These are phyloP conservation scores for Penstemon davidsonii DNA, from an alignment of 257 asterid species.

Conservation along the genomic window DNA sequence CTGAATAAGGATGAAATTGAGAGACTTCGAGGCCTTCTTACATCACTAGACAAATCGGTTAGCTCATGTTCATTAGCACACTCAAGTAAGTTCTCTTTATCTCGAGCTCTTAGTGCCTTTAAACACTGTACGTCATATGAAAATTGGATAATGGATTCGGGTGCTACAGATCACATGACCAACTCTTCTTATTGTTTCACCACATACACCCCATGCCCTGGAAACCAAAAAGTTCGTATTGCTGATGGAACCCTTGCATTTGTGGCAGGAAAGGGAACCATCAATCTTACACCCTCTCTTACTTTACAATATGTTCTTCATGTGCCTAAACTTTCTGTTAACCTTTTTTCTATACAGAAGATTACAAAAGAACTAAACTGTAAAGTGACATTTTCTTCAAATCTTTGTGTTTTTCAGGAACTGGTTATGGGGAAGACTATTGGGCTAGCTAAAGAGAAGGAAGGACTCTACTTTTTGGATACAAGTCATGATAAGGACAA, in stretches of 20 bases:
- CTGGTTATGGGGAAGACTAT: constrained; percentile 4
- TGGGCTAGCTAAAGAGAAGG: constrained; percentile 16
- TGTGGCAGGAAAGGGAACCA: background rate
- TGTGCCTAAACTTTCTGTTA: constrained; percentile 7
- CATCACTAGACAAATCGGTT: background rate
- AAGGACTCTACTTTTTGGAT: constrained; percentile 3
- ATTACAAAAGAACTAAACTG: constrained; percentile 1
- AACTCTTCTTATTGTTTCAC: background rate
- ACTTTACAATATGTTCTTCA: constrained; percentile 14
- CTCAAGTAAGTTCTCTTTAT: background rate
- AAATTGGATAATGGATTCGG: background rate
- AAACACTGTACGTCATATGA: background rate
- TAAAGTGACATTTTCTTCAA: background rate
- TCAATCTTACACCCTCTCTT: background rate
- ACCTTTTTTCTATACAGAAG: constrained; percentile 10
- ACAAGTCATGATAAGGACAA: too few relatives aligned
- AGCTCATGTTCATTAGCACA: background rate
- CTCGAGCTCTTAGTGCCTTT: background rate
- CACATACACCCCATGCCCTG: background rate
- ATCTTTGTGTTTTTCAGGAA: constrained; percentile 9
- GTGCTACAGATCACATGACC: constrained; percentile 4
- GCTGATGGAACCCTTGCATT: background rate
- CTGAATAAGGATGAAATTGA: background rate
- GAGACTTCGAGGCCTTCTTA: background rate
- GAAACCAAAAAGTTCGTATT: background rate